Evolutionary conservation across 192 early-diverging fungal species (phyloP), one percentile per base, ranked within the genome.

Genomic region (Mortierella alpina): DNA sequence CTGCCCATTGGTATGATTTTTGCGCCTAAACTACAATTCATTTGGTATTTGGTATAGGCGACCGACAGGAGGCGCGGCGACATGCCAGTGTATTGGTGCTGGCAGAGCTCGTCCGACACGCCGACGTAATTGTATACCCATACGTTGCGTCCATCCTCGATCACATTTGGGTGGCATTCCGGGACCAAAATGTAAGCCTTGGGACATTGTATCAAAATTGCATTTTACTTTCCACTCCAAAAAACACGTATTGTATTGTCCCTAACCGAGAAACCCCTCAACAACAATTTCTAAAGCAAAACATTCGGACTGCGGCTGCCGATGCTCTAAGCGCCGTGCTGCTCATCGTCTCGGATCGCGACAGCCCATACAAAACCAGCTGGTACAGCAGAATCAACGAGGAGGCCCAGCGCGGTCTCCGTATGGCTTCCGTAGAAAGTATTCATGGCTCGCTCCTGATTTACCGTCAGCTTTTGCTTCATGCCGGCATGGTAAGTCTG

Each of bases 401-500:
- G 42, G 96, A 98, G 54, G 92, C 91, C 14, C 89, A 92, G 61
- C 87, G 88, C 46, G 91, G 92, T 10, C 83, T 97, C 62, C 86
- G 88, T 46, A 70, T 88, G n/a, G 88, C 85, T 31, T 93, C 80
- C 51, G 85, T 91, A 6, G 96, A 97, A 63, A 87, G 90, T 15
- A 90, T 92, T n/a, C 97, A 98, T 78, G 96, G 95, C 3, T 90
- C 92, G 44, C 84, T 98, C 20, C 84, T 99, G 53, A 92, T 91
- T 1, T 89, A 91, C 72, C 88, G 92, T 45, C 95, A 94, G 68
- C 80, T 99, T 47, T 82, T 98, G 17, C 82, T 85, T 53, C 93
- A 95, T 70, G 90, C 95, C 51, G 92, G 92, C 59, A 91, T 90
- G 89, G 94, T 95, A 73, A 41, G 76, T 64, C 14, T 46, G 13